A percentile compares a stretch with the other conserved stretches of the same genome.
Evolutionary conservation across 139 green algal species (phyloP).

Genomic region (Diplosphaera chodatii): DNA sequence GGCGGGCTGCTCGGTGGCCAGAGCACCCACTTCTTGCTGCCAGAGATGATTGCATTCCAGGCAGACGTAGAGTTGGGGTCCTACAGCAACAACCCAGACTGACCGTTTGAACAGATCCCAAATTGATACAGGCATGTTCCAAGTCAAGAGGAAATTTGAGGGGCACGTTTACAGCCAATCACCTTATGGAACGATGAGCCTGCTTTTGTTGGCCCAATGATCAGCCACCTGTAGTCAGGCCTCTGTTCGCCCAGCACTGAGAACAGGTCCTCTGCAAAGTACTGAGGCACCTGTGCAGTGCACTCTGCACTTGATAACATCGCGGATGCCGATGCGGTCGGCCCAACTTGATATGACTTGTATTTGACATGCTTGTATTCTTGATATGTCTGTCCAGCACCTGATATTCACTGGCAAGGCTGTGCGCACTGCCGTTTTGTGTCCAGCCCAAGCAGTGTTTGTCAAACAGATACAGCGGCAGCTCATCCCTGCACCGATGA

Average conservation of each 20-base stretch:
- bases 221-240: conserved; percentile 80
- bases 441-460: conserved; percentile 16
- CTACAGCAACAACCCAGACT: too few relatives aligned
- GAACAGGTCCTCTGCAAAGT: conserved; percentile 89
- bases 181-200: conserved; percentile 66
- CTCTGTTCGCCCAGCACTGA: conserved; percentile 51
- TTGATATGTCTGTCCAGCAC: too few relatives aligned
- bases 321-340: too few relatives aligned
- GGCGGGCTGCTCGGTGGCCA: conserved; percentile 72
- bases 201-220: conserved; percentile 69
- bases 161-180: too few relatives aligned
- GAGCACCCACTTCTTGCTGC: conserved; percentile 90
- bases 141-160: too few relatives aligned
- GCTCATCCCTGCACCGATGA: conserved; percentile 60
- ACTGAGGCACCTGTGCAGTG: conserved; percentile 42
- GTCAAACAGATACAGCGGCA: conserved; percentile 59
- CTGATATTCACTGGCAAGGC: conserved; percentile 68
- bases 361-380: too few relatives aligned
- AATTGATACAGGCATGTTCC: too few relatives aligned
- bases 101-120: too few relatives aligned
- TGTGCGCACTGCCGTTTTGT: neutral
- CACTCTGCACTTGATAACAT: too few relatives aligned
- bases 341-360: too few relatives aligned
- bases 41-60: conserved; percentile 89
- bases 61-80: conserved; percentile 91